Conservation (phyloP, 2,329 filamentous ascomycete genomes). For the Trichoderma arundinaceum region DNA sequence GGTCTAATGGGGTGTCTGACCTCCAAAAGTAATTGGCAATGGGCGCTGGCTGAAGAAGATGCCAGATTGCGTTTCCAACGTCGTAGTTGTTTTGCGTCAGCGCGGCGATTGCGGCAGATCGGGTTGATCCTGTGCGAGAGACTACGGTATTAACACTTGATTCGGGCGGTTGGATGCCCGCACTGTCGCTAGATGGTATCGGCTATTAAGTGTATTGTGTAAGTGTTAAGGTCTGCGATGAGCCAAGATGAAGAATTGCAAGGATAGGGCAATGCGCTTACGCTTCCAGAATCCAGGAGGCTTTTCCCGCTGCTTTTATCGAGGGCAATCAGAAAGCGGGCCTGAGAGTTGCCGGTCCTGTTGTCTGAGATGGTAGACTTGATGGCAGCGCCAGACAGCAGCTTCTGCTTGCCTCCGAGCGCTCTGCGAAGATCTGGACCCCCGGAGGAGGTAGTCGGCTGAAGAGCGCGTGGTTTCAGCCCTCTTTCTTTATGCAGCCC, state of each 20-base stretch:
- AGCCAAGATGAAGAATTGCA: neutral
- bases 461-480: neutral
- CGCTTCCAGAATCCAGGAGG: neutral
- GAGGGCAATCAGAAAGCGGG: neutral
- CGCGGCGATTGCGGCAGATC: neutral
- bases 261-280: neutral
- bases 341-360: neutral
- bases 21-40: neutral
- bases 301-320: neutral
- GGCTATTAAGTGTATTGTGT: neutral
- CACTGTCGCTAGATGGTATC: neutral
- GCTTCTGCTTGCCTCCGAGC: neutral
- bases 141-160: neutral
- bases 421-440: neutral
- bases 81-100: neutral
- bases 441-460: neutral
- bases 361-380: conserved; percentile 11
- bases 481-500: neutral
- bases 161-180: neutral
- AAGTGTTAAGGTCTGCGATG: neutral
- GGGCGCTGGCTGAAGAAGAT: neutral
- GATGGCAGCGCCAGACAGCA: neutral
- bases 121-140: neutral
- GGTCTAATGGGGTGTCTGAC: neutral
- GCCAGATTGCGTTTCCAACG: neutral